Percentiles rank a stretch among this genome's conserved stretches.
phyloP scores from a whole-genome alignment of 202 grass and related monocot genomes.

The Alloteropsis angusta region DNA sequence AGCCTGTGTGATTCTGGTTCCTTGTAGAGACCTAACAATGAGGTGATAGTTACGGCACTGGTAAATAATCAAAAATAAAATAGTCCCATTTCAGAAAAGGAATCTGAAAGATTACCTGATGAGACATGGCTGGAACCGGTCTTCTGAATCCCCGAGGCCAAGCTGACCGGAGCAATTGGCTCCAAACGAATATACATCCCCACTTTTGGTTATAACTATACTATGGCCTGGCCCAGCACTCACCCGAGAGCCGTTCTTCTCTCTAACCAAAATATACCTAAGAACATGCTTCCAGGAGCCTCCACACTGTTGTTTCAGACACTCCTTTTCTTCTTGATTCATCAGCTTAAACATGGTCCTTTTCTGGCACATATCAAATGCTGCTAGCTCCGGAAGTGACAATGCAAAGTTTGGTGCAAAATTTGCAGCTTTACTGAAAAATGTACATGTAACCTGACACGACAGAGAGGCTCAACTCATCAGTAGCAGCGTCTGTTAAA shows the following conservation, averaged over 20 bases:
- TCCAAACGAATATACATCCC: slow-evolving; percentile 63
- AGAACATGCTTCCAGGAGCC: slow-evolving; percentile 74
- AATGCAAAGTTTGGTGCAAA: slow-evolving; percentile 37
- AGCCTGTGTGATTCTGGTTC: slow-evolving; percentile 64
- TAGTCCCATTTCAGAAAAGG: neutral
- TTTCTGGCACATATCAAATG: slow-evolving; percentile 65
- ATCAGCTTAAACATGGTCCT: slow-evolving; percentile 52
- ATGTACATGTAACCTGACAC: slow-evolving; percentile 54
- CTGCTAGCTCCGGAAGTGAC: slow-evolving; percentile 56
- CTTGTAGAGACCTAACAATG: slow-evolving; percentile 47
- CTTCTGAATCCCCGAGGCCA: slow-evolving; percentile 44
- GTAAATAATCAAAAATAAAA: neutral
- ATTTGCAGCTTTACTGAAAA: slow-evolving; percentile 60
- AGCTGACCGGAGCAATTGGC: slow-evolving; percentile 63
- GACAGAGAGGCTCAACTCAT: slow-evolving; percentile 16
- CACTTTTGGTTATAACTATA: slow-evolving; percentile 49
- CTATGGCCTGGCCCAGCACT: slow-evolving; percentile 50
- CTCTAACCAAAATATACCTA: slow-evolving; percentile 54
- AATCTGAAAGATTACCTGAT: slow-evolving; percentile 52
- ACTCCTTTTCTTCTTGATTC: slow-evolving; percentile 42
- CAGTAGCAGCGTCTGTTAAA: slow-evolving; percentile 7
- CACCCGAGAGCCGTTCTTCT: slow-evolving; percentile 49
- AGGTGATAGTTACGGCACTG: neutral
- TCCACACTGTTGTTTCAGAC: slow-evolving; percentile 48
- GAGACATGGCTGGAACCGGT: slow-evolving; percentile 48